A percentile compares a stretch with the other conserved stretches of the same genome.
These are phyloP conservation scores for Iberis pinnata DNA, from an alignment of 345 rosid species.

Conservation along the genomic window DNA sequence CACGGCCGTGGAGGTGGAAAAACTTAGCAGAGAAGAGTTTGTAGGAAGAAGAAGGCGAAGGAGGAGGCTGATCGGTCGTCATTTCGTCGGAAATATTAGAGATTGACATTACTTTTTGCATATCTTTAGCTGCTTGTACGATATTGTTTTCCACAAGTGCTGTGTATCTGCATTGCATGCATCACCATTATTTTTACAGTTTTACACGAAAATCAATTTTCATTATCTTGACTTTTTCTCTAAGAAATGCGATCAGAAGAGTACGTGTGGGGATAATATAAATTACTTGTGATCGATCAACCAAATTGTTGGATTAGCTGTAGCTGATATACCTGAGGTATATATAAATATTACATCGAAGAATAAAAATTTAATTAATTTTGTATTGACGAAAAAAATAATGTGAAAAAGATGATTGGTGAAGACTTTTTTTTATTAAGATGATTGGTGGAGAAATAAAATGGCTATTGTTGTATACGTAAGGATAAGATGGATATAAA, in stretches of 20 bases:
- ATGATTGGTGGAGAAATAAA: background rate
- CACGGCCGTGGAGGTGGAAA: constrained; percentile 53
- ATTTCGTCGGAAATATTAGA: constrained; percentile 40
- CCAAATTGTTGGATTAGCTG: background rate
- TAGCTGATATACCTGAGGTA: background rate
- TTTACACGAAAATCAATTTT: too few relatives aligned
- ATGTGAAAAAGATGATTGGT: background rate
- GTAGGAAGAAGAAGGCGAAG: constrained; percentile 29
- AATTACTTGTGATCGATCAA: too few relatives aligned
- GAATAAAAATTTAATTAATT: too few relatives aligned
- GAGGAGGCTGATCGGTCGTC: constrained; percentile 2
- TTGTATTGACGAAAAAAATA: background rate
- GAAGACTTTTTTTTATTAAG: background rate
- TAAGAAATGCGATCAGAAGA: background rate
- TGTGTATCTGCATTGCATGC: constrained; percentile 51
- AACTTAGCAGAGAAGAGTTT: constrained; percentile 52
- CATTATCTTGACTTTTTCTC: background rate
- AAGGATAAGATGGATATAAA: background rate
- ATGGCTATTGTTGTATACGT: background rate
- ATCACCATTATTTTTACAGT: background rate
- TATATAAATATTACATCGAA: background rate
- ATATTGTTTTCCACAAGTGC: constrained; percentile 66
- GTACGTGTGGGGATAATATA: background rate
- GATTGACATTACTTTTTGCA: constrained; percentile 45
- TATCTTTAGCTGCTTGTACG: constrained; percentile 60